Percentiles rank a stretch among this genome's conserved stretches.
Conservation (phyloP, 2,329 filamentous ascomycete species). For the Thielaviopsis ethacetica region DNA sequence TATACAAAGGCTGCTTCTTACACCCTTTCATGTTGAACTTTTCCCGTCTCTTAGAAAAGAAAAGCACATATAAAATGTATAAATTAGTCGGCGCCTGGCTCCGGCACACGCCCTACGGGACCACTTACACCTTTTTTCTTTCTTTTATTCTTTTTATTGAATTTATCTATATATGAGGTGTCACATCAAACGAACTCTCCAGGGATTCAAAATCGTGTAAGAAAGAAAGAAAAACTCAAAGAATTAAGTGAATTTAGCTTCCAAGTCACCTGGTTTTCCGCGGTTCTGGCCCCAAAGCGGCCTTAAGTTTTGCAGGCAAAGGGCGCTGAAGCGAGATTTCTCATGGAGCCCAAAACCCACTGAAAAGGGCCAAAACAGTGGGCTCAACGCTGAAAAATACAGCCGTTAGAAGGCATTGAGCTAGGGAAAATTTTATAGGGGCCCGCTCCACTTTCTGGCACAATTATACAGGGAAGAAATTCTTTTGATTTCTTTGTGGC, state of each 20-base stretch:
- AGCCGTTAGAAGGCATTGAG: not conserved
- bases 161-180: not conserved
- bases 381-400: not conserved
- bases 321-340: not conserved
- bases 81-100: not conserved
- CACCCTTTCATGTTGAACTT: not conserved
- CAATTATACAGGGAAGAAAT: not conserved
- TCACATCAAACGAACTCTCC: no score
- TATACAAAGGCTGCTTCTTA: not conserved
- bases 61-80: not conserved
- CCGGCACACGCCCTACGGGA: not conserved
- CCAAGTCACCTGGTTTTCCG: not conserved
- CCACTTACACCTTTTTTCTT: not conserved
- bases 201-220: not conserved
- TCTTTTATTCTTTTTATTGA: not conserved
- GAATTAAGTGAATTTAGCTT: not conserved
- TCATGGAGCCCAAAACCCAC: not conserved
- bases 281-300: not conserved
- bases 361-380: not conserved
- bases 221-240: not conserved
- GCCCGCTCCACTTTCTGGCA: not conserved
- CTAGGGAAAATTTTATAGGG: not conserved
- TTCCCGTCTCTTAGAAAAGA: not conserved
- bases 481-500: no score
- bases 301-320: not conserved